Conservation (phyloP, 2,329 filamentous ascomycete genomes). For the Sporothrix dimorphospora region DNA sequence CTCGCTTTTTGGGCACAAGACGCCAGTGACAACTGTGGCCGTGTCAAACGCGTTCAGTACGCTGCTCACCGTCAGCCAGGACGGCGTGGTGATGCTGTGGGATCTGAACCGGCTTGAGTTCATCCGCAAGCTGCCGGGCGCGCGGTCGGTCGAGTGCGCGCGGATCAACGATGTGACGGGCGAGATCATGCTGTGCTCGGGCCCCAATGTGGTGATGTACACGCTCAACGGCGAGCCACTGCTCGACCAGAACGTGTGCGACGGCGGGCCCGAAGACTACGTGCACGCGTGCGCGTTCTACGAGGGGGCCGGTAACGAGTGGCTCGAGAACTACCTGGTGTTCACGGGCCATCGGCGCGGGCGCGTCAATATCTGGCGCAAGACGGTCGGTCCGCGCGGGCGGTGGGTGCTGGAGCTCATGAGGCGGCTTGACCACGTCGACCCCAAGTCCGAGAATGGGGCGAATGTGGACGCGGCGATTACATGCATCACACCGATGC, state of each 20-base stretch:
- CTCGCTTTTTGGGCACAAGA: conserved; percentile 88
- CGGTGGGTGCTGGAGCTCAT: conserved; percentile 78
- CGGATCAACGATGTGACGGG: conserved; percentile 89
- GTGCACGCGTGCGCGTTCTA: conserved; percentile 88
- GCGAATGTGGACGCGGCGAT: conserved; percentile 69
- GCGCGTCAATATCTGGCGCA: conserved; percentile 77
- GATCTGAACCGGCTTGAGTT: conserved; percentile 90
- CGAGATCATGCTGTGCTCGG: conserved; percentile 83
- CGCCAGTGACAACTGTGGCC: conserved; percentile 78
- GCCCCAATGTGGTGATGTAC: conserved; percentile 74
- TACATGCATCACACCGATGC: conserved; percentile 82
- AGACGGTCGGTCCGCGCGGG: conserved; percentile 55
- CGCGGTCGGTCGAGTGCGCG: conserved; percentile 69
- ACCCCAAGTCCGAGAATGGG: conserved; percentile 64
- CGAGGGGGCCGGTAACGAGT: conserved; percentile 87
- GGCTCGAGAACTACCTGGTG: conserved; percentile 82
- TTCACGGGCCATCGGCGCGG: conserved; percentile 88
- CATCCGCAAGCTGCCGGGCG: conserved; percentile 68
- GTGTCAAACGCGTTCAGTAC: conserved; percentile 88
- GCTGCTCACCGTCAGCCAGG: conserved; percentile 78
- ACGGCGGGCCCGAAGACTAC: conserved; percentile 64
- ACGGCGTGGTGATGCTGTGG: conserved; percentile 84
- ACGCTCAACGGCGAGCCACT: conserved; percentile 86
- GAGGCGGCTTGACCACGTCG: conserved; percentile 79
- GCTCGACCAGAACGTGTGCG: conserved; percentile 78